Conservation (phyloP, 345 rosid genomes). For the Excoecaria agallocha region DNA sequence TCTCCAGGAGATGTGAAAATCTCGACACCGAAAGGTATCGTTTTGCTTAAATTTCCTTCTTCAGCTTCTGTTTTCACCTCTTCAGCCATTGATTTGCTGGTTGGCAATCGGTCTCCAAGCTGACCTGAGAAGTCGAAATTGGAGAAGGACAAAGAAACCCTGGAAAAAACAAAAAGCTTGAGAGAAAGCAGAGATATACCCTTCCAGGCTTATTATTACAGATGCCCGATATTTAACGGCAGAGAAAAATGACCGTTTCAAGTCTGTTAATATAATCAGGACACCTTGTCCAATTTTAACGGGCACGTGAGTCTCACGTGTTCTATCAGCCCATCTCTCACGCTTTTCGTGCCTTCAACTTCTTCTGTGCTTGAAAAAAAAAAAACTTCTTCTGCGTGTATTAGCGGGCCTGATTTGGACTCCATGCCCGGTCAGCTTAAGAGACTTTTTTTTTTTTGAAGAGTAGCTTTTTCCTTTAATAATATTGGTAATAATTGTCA, state of each 20-base stretch:
- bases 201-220: constrained; percentile 12
- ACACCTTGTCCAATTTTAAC: background rate
- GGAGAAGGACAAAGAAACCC: background rate
- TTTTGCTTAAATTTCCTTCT: constrained; percentile 13
- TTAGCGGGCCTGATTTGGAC: too few species aligned
- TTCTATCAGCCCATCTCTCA: background rate
- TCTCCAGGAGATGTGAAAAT: constrained; percentile 7
- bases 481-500: too few species aligned
- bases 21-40: background rate
- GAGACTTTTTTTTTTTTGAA: too few species aligned
- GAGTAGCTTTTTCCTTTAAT: too few species aligned
- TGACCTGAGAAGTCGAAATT: constrained; percentile 3
- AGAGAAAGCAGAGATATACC: background rate
- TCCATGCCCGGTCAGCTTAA: too few species aligned
- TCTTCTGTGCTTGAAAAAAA: too few species aligned
- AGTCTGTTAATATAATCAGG: background rate
- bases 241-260: background rate
- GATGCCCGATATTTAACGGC: background rate
- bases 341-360: background rate
- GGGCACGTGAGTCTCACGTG: background rate
- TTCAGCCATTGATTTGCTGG: constrained; percentile 7
- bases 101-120: background rate
- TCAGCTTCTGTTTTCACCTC: constrained; percentile 23
- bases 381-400: too few species aligned
- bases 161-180: background rate